Base-by-base conservation (phyloP, 805 yeast species). In the Lachancea quebecensis region DNA sequence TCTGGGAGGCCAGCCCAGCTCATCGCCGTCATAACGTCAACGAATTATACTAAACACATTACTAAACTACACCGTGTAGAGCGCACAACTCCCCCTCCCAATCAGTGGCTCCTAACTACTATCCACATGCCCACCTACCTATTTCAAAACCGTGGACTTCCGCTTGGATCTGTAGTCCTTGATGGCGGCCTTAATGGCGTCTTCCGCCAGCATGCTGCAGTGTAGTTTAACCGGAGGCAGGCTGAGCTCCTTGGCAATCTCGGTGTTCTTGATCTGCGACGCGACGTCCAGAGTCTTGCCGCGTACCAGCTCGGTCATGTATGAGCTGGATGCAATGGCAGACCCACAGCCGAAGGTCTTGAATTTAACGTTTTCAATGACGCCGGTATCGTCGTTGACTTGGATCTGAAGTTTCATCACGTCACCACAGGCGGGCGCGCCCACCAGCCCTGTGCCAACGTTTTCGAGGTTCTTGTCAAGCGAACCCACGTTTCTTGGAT, bases 341-440 rank as follows among this genome's bases (percentile, higher is more conserved):
- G 93, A 81, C 38, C 99, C 99, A 66, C 99, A 93, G n/a, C 99
- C 99, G 70, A 93, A 93, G 3, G 99, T 93, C 77, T 93, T 93
- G 71, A 93, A 93, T 67, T 89, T 91, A 51, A 91, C 99, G 65
- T 93, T 96, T 65, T 86, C 81, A 56, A 93, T 93, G 44, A 86
- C 74, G 1, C 99, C 99, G 18, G 95, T 80, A 46, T 76, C 81
- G 58, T 90, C 97, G 53, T 83, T 82, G 9, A 93, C 99, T 64
- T 90, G 80, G 60, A 93, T 93, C 67, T 93, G 98, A 53, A 93
- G 75, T 70, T 95, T 84, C 96, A 93, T 93, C 38, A 93, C 99
- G 71, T 93, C 99, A 45, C 99, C 99, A 71, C 99, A 93, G 0
- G 99, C 99, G 45, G 99, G 98, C 0, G 99, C 98, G 46, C 99